Evolutionary conservation across 495 filamentous ascomycete genomes (phyloP).

Genomic region (Melanomma pulvis-pyrius): DNA sequence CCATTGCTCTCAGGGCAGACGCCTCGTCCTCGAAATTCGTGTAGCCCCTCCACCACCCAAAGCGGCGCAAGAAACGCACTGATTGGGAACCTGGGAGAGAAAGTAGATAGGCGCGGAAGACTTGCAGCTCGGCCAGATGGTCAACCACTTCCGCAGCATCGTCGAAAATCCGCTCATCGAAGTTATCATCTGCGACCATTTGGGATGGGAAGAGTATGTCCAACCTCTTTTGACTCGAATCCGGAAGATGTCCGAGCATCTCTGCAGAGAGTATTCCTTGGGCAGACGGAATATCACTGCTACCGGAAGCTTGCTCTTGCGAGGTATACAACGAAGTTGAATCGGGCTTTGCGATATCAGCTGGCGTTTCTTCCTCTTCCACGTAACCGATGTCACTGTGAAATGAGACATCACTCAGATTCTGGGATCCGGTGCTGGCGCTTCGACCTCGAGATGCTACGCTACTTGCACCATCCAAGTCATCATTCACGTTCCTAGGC

Average conservation of each 20-base stretch:
- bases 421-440: slow-evolving; percentile 4
- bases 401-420: slow-evolving; percentile 12
- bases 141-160: not conserved
- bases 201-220: slow-evolving; percentile 14
- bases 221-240: slow-evolving; percentile 20
- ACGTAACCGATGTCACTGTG: not conserved
- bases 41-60: slow-evolving; percentile 12
- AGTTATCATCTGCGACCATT: not conserved
- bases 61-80: slow-evolving; percentile 18
- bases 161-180: not conserved
- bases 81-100: slow-evolving; percentile 10
- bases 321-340: not conserved
- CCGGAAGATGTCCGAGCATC: slow-evolving; percentile 16
- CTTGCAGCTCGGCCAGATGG: slow-evolving; percentile 5
- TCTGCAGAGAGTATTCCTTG: slow-evolving; percentile 17
- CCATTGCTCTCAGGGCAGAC: slow-evolving; percentile 15
- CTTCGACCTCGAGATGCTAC: slow-evolving; percentile 27
- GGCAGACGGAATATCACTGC: not conserved
- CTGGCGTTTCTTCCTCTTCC: not conserved
- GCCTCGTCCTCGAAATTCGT: slow-evolving; percentile 8
- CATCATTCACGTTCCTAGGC: slow-evolving; percentile 26
- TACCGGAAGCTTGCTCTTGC: not conserved
- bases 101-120: slow-evolving; percentile 7
- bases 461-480: slow-evolving; percentile 29
- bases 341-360: not conserved